Conservation (phyloP, 2,329 filamentous ascomycete genomes). For the Boeremia exigua region DNA sequence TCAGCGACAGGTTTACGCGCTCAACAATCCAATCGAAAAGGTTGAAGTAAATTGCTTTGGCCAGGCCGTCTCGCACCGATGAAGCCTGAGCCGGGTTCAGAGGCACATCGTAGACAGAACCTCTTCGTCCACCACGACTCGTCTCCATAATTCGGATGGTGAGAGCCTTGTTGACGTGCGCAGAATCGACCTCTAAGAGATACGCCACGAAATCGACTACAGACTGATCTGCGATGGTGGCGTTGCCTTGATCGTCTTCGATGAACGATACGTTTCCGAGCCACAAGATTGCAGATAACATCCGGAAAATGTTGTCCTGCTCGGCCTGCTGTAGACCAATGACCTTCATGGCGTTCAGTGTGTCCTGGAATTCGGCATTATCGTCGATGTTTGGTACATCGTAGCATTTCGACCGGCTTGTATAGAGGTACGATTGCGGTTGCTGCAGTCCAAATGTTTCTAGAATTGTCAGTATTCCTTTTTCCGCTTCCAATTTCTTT, state of each 20-base stretch:
- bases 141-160: constrained; percentile 86
- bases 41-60: constrained; percentile 97
- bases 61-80: constrained; percentile 86
- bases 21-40: constrained; percentile 98
- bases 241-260: constrained; percentile 89
- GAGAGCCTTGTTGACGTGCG: constrained; percentile 82
- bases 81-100: constrained; percentile 86
- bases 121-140: constrained; percentile 68
- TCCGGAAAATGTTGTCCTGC: constrained; percentile 95
- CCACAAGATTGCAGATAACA: constrained; percentile 91
- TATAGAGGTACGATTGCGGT: constrained; percentile 92
- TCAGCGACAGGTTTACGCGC: constrained; percentile 86
- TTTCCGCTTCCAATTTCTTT: background rate
- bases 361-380: constrained; percentile 84
- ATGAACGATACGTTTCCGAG: constrained; percentile 90
- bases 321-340: constrained; percentile 88
- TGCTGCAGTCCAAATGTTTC: constrained; percentile 89
- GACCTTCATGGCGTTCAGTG: constrained; percentile 89
- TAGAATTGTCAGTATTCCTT: constrained; percentile 31
- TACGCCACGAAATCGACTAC: constrained; percentile 96
- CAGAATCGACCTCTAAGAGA: constrained; percentile 83
- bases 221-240: constrained; percentile 83
- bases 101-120: constrained; percentile 74
- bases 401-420: constrained; percentile 90
- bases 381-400: constrained; percentile 96